These are phyloP conservation scores for Triticum turgidum DNA, from an alignment of 176 grass and related monocot species.

Conservation along the genomic window DNA sequence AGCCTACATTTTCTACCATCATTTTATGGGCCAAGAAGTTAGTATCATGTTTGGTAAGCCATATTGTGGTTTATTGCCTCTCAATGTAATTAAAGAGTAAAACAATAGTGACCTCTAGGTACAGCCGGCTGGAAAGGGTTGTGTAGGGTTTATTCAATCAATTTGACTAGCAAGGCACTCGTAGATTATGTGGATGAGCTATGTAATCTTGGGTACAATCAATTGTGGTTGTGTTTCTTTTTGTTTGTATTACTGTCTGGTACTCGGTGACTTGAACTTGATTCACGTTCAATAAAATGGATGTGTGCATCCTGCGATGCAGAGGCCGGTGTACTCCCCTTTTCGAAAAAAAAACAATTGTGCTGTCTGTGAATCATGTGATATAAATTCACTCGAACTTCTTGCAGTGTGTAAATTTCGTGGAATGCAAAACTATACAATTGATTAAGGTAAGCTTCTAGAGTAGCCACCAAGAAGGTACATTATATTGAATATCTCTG, in stretches of 20 bases:
- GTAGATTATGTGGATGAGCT: no score
- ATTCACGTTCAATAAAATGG: no score
- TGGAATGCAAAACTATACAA: neutral
- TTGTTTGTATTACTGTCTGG: no score
- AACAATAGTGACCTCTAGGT: neutral
- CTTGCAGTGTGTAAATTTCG: neutral
- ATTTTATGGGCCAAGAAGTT: neutral
- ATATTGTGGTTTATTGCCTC: neutral
- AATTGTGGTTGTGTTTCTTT: no score
- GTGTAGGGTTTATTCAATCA: no score
- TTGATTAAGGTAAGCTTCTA: neutral
- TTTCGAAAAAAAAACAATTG: neutral
- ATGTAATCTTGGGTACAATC: no score
- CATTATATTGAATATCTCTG: neutral
- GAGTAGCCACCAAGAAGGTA: neutral
- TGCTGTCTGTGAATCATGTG: neutral
- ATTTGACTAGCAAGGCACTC: no score
- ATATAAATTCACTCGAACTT: neutral
- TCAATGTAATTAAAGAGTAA: neutral
- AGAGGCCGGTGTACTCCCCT: no score
- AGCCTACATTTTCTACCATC: neutral
- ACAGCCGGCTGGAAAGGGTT: no score
- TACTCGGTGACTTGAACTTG: no score
- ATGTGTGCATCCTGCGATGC: no score
- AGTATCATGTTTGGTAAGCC: neutral